Conservation (phyloP, 1,284 basidiomycete species). For the Ceratobasidium sp. region DNA sequence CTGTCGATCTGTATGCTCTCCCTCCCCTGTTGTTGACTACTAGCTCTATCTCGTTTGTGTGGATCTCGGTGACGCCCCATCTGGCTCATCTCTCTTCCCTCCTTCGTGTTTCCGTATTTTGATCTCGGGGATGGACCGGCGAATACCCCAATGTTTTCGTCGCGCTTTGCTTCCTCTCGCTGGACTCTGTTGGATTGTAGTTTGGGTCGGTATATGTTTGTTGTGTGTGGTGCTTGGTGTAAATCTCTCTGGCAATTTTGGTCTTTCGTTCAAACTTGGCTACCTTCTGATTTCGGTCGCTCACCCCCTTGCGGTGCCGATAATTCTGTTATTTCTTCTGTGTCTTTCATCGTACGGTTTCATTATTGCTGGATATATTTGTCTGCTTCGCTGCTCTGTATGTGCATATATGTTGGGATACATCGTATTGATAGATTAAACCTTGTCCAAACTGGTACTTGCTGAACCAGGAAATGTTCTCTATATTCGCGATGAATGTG, state of each 20-base stretch:
- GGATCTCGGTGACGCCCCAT: neutral
- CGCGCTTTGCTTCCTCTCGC: neutral
- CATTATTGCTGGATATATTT: slow-evolving; percentile 1
- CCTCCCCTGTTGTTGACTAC: neutral
- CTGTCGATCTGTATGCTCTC: neutral
- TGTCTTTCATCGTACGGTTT: neutral
- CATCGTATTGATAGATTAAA: slow-evolving; percentile 6
- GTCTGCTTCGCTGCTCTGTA: neutral
- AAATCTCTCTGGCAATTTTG: neutral
- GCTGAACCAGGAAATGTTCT: no score
- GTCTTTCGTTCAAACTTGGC: neutral
- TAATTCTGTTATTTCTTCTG: neutral
- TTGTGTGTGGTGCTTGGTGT: neutral
- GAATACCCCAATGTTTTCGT: neutral
- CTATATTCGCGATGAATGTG: no score
- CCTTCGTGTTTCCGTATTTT: neutral
- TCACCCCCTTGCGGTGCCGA: neutral
- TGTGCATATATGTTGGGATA: slow-evolving; percentile 6
- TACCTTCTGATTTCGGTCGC: neutral
- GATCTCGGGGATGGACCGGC: neutral
- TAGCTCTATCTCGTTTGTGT: neutral
- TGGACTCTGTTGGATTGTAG: slow-evolving; percentile 8
- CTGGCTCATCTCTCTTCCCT: neutral
- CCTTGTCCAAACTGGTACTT: neutral
- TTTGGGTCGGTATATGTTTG: neutral